Base-by-base conservation (phyloP, 371 early-diverging fungal genomes). In the Mortierella sp. region DNA sequence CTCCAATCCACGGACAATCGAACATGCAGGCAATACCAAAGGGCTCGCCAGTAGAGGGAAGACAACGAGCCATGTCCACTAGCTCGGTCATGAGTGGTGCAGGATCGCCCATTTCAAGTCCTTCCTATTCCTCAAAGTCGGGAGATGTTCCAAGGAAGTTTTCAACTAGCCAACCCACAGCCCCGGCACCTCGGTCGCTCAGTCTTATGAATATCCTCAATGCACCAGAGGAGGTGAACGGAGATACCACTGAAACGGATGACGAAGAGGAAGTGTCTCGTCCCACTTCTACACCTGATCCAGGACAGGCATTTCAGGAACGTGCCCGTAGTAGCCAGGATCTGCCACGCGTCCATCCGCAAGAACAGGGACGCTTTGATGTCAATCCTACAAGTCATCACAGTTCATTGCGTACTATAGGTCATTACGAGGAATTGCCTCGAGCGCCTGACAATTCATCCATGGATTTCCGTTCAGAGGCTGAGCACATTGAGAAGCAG, bases 191-290 rank as follows among this genome's bases (percentile, higher is more conserved):
- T 14, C 66, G 67, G 8, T 57, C 67, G 2, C 59, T 61, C 45
- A 72, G 72, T 24, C n/a, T 72, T n/a, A 62, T 61, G 41, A 62
- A 66, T 29, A 60, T 72, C 22, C 59, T 72, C 41, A 72, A 72
- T 13, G 46, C 34, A 21, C 45, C 47, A 17, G 73, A 72, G 24
- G 73, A 66, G 19, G 39, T 13, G 29, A 39, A 43, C 19, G 34
- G 37, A 8, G 62, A 66, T 6, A 48, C 44, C 19, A 45, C 61
- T 9, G 54, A 49, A 19, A 41, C 29, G 2, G 58, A 65, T 4
- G 62, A 57, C 22, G 52, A 44, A 22, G 56, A 49, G 1, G 61
- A 63, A n/a, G n/a, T n/a, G n/a, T n/a, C n/a, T 0, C 22, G 44
- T 24, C 24, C 50, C 13, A n/a, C 50, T 25, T 28, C 44, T 19